Conservation (phyloP, 2,329 filamentous ascomycete genomes). For the Microcyclospora pomicola region DNA sequence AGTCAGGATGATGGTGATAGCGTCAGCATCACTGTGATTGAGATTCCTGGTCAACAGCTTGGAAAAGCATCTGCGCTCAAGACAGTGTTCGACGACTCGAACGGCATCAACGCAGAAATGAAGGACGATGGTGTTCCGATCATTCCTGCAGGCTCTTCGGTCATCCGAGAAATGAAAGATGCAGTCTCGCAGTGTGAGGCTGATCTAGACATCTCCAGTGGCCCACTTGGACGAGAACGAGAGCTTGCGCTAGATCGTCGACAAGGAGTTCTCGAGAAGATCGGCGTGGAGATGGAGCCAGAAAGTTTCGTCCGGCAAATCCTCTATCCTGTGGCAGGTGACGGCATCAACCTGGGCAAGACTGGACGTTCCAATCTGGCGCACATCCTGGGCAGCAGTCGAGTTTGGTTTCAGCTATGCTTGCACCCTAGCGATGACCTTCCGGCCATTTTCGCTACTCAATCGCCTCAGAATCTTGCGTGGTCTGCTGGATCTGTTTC, state of each 20-base stretch:
- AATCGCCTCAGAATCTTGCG: constrained; percentile 58
- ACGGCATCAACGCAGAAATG: constrained; percentile 94
- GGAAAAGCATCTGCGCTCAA: constrained; percentile 83
- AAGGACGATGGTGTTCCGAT: constrained; percentile 85
- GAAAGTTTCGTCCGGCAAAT: constrained; percentile 72
- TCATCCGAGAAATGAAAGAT: constrained; percentile 74
- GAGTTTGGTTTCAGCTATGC: constrained; percentile 88
- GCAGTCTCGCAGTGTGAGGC: constrained; percentile 64
- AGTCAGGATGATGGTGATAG: constrained; percentile 62
- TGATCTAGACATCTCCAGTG: constrained; percentile 62
- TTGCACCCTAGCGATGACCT: constrained; percentile 83
- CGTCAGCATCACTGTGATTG: constrained; percentile 76
- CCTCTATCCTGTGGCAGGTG: constrained; percentile 61
- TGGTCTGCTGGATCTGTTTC: constrained; percentile 94
- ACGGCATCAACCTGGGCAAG: constrained; percentile 70
- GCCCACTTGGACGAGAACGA: constrained; percentile 53
- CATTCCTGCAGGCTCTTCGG: constrained; percentile 58
- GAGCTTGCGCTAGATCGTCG: constrained; percentile 70
- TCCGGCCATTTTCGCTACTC: constrained; percentile 58
- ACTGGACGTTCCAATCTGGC: constrained; percentile 67
- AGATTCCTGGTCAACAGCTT: constrained; percentile 65
- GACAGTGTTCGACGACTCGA: constrained; percentile 80
- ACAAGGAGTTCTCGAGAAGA: constrained; percentile 72
- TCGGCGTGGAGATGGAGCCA: constrained; percentile 66
- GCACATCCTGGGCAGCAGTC: constrained; percentile 62